Evolutionary conservation across 371 early-diverging fungal species (phyloP), one percentile per base, ranked within the genome.

Genomic region (Parasitella parasitica): DNA sequence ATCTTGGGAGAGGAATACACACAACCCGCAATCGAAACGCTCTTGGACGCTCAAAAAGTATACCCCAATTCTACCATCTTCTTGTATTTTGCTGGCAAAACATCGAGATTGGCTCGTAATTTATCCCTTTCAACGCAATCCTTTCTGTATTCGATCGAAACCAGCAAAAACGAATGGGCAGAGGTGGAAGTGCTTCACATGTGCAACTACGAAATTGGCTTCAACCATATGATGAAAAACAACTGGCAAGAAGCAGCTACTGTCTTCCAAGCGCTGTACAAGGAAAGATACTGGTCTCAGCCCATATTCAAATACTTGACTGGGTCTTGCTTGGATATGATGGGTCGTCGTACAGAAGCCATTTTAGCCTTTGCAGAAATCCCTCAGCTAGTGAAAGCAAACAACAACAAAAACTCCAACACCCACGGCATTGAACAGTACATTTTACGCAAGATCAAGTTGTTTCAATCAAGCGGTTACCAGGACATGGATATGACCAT

Each of bases 41-140:
- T 86, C 5, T 64, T 80, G 24, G 83, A 83, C 6, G 84, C 85
- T 0, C 76, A 82, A 54, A 62, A 64, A 18, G 61, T 68, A 13
- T 81, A 76, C 54, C 83, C 84, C 7, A 77, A 83, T 22, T 84
- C 84, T 3, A 72, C 78, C 7, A 80, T 86, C 54, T 85, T 86
- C 56, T 61, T 83, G n/a, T 84, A 83, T 37, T 83, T 85, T 62
- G 72, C 80, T 2, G 87, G 83, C 2, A 82, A 81, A 2, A 81
- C 78, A 18, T 72, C 75, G 9, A 72, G 85, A 36, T 37, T 84
- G 3, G 70, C 75, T 0, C 56, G 70, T 3, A 79, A 74, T 34
- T 8, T 76, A 9, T 27, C 64, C 0, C 57, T 79, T 1, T 73
- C 79, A 0, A 70, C 76, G 0, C 75, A 79, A 43, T 79, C 79